Conservation (phyloP, 345 rosid species). For the Arabidopsis thaliana region TAIR10.1 NC_003071.7:17692001-17692500, state of each 20-base stretch:
- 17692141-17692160: slow-evolving; percentile 87
- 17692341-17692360: background rate
- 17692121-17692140: slow-evolving; percentile 90
- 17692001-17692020: slow-evolving; percentile 87
- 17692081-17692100: slow-evolving; percentile 95
- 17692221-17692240: slow-evolving; percentile 85
- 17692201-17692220: slow-evolving; percentile 86
- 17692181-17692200: slow-evolving; percentile 88
- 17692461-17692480: background rate
- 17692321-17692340: background rate
- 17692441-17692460: background rate
- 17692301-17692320: background rate
- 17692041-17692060: slow-evolving; percentile 86
- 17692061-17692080: slow-evolving; percentile 90
- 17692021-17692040: slow-evolving; percentile 80
- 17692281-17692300: background rate
- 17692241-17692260: slow-evolving; percentile 89
- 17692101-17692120: slow-evolving; percentile 66
- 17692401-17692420: slow-evolving; percentile 12
- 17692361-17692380: background rate
- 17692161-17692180: slow-evolving; percentile 82
- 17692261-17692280: slow-evolving; percentile 71
- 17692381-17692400: slow-evolving; percentile 18
- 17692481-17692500: background rate
- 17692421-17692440: background rate